Evolutionary conservation across 306 rosid genomes (phyloP).

Genomic region (Spatholobus suberectus): DNA sequence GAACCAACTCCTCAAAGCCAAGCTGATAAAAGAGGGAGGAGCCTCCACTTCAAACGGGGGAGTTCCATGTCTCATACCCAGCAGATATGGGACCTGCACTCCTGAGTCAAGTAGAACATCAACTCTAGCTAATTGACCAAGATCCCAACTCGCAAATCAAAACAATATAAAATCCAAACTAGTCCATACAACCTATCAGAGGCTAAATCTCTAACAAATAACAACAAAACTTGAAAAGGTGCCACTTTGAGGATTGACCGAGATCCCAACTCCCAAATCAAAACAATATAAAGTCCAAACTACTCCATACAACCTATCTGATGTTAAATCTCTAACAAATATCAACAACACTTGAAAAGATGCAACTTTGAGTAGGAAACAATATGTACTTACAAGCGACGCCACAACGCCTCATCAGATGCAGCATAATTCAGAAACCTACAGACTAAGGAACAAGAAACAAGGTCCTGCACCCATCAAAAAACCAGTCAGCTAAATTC

Average conservation of each 20-base stretch:
- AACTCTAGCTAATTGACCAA: constrained; percentile 26
- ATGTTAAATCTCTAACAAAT: not conserved
- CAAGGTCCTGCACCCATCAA: constrained; percentile 70
- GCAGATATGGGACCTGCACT: constrained; percentile 20
- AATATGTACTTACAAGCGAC: constrained; percentile 79
- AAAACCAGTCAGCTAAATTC: constrained; percentile 30
- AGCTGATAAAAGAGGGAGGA: constrained; percentile 41
- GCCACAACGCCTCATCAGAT: constrained; percentile 96
- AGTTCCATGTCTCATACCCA: constrained; percentile 29
- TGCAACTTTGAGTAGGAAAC: not conserved
- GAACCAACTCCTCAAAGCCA: constrained; percentile 50
- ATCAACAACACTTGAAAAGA: constrained; percentile 12
- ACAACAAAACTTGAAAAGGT: constrained; percentile 3
- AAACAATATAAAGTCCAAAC: not conserved
- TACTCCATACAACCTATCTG: not conserved
- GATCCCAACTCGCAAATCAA: constrained; percentile 29
- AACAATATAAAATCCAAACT: not conserved
- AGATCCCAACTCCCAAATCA: constrained; percentile 21
- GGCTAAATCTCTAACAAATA: constrained; percentile 3
- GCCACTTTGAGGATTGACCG: constrained; percentile 10
- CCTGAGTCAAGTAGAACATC: constrained; percentile 32
- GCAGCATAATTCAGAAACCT: constrained; percentile 78
- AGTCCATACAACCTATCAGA: not conserved
- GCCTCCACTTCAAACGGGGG: constrained; percentile 36
- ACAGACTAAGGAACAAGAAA: constrained; percentile 83